Evolutionary conservation across 177 flowering plant species (phyloP).

Genomic region (Vitis hybrid): DNA sequence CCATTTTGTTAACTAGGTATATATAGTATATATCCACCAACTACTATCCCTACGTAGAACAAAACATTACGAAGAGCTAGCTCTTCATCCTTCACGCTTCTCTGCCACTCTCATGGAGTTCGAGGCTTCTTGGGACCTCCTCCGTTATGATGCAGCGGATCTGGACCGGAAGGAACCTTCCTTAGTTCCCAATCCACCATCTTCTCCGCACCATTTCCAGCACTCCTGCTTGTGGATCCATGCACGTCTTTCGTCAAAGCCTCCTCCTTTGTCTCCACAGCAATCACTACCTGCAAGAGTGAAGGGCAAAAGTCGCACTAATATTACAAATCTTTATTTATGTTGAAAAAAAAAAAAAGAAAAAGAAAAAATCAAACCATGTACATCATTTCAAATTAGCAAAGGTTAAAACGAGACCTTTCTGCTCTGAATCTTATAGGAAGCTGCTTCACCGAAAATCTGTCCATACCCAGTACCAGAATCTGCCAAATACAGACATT

Average conservation of each 20-base stretch:
- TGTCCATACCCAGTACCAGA: slow-evolving; percentile 5
- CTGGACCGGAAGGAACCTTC: slow-evolving; percentile 57
- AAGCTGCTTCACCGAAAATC: slow-evolving; percentile 8
- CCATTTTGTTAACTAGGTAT: no score
- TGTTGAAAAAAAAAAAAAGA: neutral
- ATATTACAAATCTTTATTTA: no score
- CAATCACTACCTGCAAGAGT: slow-evolving; percentile 15
- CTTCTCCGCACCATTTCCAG: neutral
- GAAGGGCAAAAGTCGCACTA: no score
- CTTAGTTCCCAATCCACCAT: slow-evolving; percentile 30
- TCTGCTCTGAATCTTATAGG: slow-evolving; percentile 14
- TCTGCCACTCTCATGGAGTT: slow-evolving; percentile 12
- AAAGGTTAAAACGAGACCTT: slow-evolving; percentile 18
- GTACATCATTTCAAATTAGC: no score
- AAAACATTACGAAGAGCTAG: no score
- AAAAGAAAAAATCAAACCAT: neutral
- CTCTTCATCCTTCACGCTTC: no score
- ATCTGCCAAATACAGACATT: neutral
- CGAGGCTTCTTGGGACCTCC: slow-evolving; percentile 46
- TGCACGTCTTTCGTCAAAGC: neutral
- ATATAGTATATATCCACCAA: no score
- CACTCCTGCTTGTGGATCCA: neutral
- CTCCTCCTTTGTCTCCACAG: neutral
- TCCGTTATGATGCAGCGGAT: slow-evolving; percentile 58
- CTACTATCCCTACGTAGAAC: no score